Percentiles rank a stretch among this genome's conserved stretches.
phyloP scores from a whole-genome alignment of 2,329 filamentous ascomycete genomes.

The Talaromyces sp. region DNA sequence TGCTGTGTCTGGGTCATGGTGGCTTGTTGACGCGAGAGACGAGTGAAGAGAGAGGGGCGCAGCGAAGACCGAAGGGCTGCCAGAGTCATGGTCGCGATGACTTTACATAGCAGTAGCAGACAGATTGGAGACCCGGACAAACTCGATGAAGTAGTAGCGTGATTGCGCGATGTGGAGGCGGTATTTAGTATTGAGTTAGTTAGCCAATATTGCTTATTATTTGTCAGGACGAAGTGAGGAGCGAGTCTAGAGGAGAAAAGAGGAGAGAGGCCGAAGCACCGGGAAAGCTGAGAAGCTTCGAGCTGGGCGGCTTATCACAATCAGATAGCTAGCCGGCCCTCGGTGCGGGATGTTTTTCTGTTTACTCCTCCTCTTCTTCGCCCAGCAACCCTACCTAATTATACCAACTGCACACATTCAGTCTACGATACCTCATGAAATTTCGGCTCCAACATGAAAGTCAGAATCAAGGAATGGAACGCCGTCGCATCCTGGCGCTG shows the following conservation, averaged over 20 bases:
- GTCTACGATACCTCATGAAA: neutral
- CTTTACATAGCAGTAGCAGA: too few species aligned
- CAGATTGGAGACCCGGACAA: too few species aligned
- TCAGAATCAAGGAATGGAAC: conserved; percentile 89
- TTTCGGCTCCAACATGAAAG: conserved; percentile 65
- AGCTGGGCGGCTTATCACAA: neutral
- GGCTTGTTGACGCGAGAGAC: conserved; percentile 22
- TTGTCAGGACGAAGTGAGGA: neutral
- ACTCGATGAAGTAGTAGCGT: neutral
- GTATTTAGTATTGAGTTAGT: neutral
- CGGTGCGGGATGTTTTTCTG: neutral
- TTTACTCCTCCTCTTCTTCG: neutral
- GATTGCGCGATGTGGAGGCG: conserved; percentile 9
- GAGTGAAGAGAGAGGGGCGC: conserved; percentile 21
- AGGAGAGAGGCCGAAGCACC: too few species aligned
- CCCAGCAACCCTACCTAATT: neutral
- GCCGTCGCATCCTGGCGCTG: conserved; percentile 95
- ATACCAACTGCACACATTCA: neutral
- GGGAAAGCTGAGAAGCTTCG: conserved; percentile 7
- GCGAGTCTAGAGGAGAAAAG: neutral
- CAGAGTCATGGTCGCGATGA: conserved; percentile 32
- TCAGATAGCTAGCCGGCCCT: neutral
- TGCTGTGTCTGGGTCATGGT: conserved; percentile 31
- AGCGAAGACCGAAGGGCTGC: conserved; percentile 31
- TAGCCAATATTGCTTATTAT: too few species aligned